Evolutionary conservation across 176 grass and related monocot genomes (phyloP).

Genomic region (Triticum timopheevii): DNA sequence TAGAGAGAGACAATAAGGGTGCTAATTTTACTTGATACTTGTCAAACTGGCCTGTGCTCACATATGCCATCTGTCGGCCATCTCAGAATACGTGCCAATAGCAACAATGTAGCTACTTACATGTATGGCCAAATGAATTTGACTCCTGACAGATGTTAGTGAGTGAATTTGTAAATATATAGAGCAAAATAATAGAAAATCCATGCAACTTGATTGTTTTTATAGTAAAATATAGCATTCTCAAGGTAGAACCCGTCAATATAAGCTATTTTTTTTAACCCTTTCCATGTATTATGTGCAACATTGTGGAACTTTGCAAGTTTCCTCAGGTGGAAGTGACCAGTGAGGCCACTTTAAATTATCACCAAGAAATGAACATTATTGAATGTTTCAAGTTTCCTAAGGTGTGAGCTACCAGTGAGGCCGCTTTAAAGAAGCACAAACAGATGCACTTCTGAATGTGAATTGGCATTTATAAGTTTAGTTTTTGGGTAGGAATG

Average conservation of each 20-base stretch:
- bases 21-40: constrained; percentile 5
- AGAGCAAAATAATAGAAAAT: background rate
- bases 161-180: background rate
- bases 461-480: background rate
- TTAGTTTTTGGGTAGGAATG: background rate
- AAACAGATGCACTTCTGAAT: constrained; percentile 8
- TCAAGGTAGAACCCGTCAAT: background rate
- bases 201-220: background rate
- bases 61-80: background rate
- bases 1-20: background rate
- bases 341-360: background rate
- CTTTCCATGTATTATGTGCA: background rate
- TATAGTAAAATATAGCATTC: constrained; percentile 9
- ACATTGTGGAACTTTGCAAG: background rate
- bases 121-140: background rate
- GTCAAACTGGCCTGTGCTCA: background rate
- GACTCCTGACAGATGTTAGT: background rate
- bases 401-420: background rate
- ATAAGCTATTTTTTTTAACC: background rate
- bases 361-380: background rate
- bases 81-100: background rate
- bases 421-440: background rate
- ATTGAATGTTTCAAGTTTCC: background rate
- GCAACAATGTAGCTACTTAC: background rate
- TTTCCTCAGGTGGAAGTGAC: background rate